Evolutionary conservation across 495 filamentous ascomycete species (phyloP).

Genomic region (Ramalina intermedia): DNA sequence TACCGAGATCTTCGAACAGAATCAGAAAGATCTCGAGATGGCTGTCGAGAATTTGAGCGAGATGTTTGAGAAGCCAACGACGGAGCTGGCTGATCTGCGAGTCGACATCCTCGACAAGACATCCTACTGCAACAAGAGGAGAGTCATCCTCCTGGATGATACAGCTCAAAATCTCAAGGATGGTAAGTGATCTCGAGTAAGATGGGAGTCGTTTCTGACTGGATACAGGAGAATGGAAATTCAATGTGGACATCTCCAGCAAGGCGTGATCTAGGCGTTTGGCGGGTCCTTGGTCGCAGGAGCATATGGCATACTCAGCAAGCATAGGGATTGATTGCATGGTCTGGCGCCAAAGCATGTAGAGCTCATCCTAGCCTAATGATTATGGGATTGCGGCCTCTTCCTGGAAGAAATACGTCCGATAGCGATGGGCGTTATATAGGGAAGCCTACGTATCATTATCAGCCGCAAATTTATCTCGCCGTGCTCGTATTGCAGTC

Average conservation of each 20-base stretch:
- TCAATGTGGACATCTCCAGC: slow-evolving; percentile 17
- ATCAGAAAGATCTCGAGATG: slow-evolving; percentile 95
- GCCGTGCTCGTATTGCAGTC: too few species aligned
- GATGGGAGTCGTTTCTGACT: slow-evolving; percentile 1
- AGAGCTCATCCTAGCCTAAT: too few species aligned
- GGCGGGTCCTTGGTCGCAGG: too few species aligned
- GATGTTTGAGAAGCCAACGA: slow-evolving; percentile 92
- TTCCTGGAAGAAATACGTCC: too few species aligned
- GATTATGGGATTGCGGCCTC: too few species aligned
- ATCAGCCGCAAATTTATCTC: too few species aligned
- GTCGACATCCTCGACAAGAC: slow-evolving; percentile 98
- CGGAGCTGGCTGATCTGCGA: slow-evolving; percentile 72
- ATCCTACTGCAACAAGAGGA: slow-evolving; percentile 81
- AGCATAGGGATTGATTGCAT: neutral
- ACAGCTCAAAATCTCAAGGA: slow-evolving; percentile 82
- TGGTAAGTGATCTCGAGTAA: slow-evolving; percentile 42
- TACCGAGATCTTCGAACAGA: slow-evolving; percentile 96
- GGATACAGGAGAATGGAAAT: slow-evolving; percentile 23
- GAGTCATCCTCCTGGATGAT: slow-evolving; percentile 77
- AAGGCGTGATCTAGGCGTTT: neutral
- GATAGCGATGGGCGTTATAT: too few species aligned
- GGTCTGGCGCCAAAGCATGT: too few species aligned
- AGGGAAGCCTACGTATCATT: too few species aligned
- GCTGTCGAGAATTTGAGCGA: slow-evolving; percentile 89
- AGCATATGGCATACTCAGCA: too few species aligned